Conservation (phyloP, 192 early-diverging fungal species). For the Coemansia sp. region DNA sequence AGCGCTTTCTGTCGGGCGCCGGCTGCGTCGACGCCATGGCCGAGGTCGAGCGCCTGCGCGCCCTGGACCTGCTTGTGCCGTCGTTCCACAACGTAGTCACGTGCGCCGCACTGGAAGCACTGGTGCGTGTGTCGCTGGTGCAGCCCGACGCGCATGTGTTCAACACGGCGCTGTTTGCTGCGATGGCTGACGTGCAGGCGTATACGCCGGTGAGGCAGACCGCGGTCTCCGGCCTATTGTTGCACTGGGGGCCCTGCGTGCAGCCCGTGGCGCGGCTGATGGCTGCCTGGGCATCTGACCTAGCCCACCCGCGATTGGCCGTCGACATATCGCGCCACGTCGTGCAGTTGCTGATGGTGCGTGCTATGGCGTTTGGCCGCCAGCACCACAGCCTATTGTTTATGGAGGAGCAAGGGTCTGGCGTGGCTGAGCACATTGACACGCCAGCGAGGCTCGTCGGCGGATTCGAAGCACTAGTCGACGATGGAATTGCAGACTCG, state of each 20-base stretch:
- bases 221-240: constrained; percentile 75
- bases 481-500: constrained; percentile 34
- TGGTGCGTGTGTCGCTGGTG: constrained; percentile 62
- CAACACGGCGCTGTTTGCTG: constrained; percentile 75
- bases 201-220: constrained; percentile 70
- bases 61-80: constrained; percentile 79
- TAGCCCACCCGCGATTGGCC: constrained; percentile 17
- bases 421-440: constrained; percentile 44
- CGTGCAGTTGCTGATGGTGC: constrained; percentile 30
- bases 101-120: constrained; percentile 74
- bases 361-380: constrained; percentile 41
- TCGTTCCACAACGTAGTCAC: constrained; percentile 88
- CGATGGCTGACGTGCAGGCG: constrained; percentile 72
- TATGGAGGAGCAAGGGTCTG: constrained; percentile 31
- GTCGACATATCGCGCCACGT: constrained; percentile 7
- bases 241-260: constrained; percentile 62
- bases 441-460: constrained; percentile 52
- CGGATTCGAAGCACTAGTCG: constrained; percentile 45
- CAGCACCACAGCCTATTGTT: constrained; percentile 54
- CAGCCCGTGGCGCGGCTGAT: constrained; percentile 30
- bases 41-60: constrained; percentile 81
- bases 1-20: constrained; percentile 17
- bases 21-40: constrained; percentile 26
- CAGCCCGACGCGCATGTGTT: constrained; percentile 67
- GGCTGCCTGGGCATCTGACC: constrained; percentile 26